Evolutionary conservation across 2,329 filamentous ascomycete genomes (phyloP).

Genomic region (Escovopsis weberi): DNA sequence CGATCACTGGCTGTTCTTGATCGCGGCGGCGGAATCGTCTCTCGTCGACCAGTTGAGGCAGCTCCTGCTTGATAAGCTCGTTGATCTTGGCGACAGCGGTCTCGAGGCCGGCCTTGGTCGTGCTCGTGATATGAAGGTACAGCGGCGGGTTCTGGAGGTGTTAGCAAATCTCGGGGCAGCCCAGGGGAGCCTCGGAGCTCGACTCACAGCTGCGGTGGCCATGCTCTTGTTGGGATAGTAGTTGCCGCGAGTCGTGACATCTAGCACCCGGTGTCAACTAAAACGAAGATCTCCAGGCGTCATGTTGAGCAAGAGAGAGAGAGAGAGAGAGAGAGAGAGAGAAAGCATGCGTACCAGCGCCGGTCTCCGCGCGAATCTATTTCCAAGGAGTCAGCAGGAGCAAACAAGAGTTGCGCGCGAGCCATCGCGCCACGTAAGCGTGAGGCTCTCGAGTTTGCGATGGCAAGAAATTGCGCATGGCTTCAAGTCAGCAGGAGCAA

Average conservation of each 20-base stretch:
- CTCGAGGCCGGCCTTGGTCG: conserved; percentile 80
- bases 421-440: conserved; percentile 60
- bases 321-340: not conserved
- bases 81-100: conserved; percentile 78
- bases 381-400: conserved; percentile 94
- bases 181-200: not conserved
- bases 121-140: conserved; percentile 91
- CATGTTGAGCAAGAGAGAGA: conserved; percentile 20
- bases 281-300: conserved; percentile 24
- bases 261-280: conserved; percentile 48
- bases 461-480: conserved; percentile 17
- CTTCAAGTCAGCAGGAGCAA: conserved; percentile 19
- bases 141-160: conserved; percentile 65
- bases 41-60: conserved; percentile 91
- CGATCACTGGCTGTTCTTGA: conserved; percentile 53
- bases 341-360: conserved; percentile 73
- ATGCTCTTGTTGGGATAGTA: conserved; percentile 97
- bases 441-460: conserved; percentile 43
- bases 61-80: conserved; percentile 88
- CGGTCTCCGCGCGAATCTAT: conserved; percentile 99
- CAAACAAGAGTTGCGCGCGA: conserved; percentile 52
- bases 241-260: conserved; percentile 94
- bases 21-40: conserved; percentile 78
- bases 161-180: conserved; percentile 1
- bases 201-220: conserved; percentile 77